phyloP scores from a whole-genome alignment of 495 filamentous ascomycete species.

The Opeltia flavorubescens region DNA sequence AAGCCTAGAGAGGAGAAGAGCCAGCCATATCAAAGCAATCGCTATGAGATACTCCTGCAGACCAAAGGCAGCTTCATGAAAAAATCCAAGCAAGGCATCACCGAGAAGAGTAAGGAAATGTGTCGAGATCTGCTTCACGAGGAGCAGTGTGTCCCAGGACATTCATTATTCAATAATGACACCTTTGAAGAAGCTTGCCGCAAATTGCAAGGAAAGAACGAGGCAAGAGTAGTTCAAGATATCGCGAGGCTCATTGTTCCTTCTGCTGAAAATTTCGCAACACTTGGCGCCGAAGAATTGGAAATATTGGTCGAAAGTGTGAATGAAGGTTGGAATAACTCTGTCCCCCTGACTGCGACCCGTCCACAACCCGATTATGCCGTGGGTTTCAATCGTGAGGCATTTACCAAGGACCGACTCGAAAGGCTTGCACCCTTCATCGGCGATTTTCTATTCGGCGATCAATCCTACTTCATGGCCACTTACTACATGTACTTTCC shows the following conservation, averaged over 20 bases:
- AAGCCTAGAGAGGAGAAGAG: slow-evolving; percentile 21
- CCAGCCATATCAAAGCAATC: slow-evolving; percentile 21
- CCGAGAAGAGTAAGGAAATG: slow-evolving; percentile 13
- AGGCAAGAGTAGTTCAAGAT: slow-evolving; percentile 26
- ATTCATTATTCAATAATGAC: slow-evolving; percentile 25
- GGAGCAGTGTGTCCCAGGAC: slow-evolving; percentile 19
- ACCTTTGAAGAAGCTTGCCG: slow-evolving; percentile 20
- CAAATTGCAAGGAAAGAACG: slow-evolving; percentile 21
- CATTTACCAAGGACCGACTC: slow-evolving; percentile 28
- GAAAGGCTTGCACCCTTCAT: slow-evolving; percentile 25
- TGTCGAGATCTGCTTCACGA: slow-evolving; percentile 19
- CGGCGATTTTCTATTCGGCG: slow-evolving; percentile 9
- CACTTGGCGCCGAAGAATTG: slow-evolving; percentile 19
- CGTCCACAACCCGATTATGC: slow-evolving; percentile 31
- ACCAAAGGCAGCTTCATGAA: slow-evolving; percentile 29
- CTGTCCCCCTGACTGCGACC: slow-evolving; percentile 18
- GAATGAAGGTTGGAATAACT: slow-evolving; percentile 29
- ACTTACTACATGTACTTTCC: slow-evolving; percentile 29
- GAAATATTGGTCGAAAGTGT: slow-evolving; percentile 24
- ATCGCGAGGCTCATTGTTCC: slow-evolving; percentile 25
- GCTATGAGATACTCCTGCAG: slow-evolving; percentile 21
- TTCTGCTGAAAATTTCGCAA: slow-evolving; percentile 21
- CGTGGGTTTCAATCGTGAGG: slow-evolving; percentile 26
- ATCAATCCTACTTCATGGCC: slow-evolving; percentile 23
- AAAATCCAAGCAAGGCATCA: slow-evolving; percentile 19